Evolutionary conservation across 495 filamentous ascomycete genomes (phyloP).

Genomic region (Penicillium robsamsonii): DNA sequence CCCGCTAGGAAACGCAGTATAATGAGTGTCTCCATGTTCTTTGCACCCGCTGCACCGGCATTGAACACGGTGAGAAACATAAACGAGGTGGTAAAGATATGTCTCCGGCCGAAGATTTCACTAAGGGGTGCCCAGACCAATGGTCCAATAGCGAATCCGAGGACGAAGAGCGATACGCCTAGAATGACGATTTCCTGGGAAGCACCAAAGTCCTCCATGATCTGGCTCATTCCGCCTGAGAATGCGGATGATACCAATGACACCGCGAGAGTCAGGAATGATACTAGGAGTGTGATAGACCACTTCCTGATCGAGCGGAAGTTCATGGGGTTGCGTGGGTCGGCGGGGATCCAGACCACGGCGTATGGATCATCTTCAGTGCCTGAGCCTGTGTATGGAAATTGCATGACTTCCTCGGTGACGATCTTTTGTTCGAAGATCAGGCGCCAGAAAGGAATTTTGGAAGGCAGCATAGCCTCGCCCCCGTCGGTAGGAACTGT

Average conservation of each 20-base stretch:
- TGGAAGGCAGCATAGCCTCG: slow-evolving; percentile 28
- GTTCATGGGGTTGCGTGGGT: slow-evolving; percentile 70
- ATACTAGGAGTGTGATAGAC: slow-evolving; percentile 62
- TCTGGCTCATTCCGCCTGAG: slow-evolving; percentile 63
- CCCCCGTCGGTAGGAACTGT: slow-evolving; percentile 5
- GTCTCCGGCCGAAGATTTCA: slow-evolving; percentile 70
- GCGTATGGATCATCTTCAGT: slow-evolving; percentile 72
- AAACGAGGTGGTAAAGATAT: slow-evolving; percentile 64
- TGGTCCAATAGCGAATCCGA: slow-evolving; percentile 64
- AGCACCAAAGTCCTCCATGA: slow-evolving; percentile 57
- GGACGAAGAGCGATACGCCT: slow-evolving; percentile 72
- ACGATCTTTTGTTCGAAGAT: slow-evolving; percentile 53
- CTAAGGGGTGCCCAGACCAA: slow-evolving; percentile 65
- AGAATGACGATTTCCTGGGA: slow-evolving; percentile 60
- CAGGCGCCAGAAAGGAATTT: slow-evolving; percentile 45
- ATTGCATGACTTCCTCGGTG: slow-evolving; percentile 55
- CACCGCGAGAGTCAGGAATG: slow-evolving; percentile 68
- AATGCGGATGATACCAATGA: slow-evolving; percentile 77
- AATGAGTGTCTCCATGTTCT: slow-evolving; percentile 63
- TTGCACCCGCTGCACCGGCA: slow-evolving; percentile 58
- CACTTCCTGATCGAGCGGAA: slow-evolving; percentile 66
- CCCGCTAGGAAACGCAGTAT: slow-evolving; percentile 78
- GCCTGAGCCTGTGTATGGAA: slow-evolving; percentile 64
- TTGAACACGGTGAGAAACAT: slow-evolving; percentile 65
- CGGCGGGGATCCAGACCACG: slow-evolving; percentile 70